phyloP scores from a whole-genome alignment of 306 rosid species.

The Quercus rubra region DNA sequence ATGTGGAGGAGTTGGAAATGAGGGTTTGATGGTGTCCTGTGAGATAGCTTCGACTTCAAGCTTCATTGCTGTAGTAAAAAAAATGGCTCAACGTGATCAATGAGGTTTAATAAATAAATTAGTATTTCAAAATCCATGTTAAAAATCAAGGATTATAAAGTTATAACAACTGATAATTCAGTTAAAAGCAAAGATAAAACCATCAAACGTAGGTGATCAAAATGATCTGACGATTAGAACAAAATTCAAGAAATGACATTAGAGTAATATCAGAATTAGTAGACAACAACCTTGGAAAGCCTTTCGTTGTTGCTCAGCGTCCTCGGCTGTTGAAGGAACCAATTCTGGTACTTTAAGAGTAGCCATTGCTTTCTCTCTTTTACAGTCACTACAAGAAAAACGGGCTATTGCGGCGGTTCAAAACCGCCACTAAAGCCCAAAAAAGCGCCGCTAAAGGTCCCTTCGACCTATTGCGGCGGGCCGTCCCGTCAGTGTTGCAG shows the following conservation, averaged over 20 bases:
- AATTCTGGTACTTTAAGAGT: conserved; percentile 55
- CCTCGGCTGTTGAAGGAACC: conserved; percentile 71
- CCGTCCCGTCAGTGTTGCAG: too few species aligned
- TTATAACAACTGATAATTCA: not conserved
- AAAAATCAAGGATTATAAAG: too few species aligned
- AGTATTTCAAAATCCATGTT: too few species aligned
- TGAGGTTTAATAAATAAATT: too few species aligned
- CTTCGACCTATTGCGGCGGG: too few species aligned
- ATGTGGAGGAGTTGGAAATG: conserved; percentile 13
- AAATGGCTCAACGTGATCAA: too few species aligned
- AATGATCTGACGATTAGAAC: not conserved
- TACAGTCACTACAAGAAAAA: too few species aligned
- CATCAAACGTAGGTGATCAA: not conserved
- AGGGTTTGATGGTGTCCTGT: conserved; percentile 13
- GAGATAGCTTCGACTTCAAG: not conserved
- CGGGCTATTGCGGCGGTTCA: too few species aligned
- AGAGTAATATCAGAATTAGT: not conserved
- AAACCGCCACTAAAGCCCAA: too few species aligned
- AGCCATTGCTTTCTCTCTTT: conserved; percentile 45
- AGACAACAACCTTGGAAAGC: conserved; percentile 63
- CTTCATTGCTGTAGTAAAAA: not conserved
- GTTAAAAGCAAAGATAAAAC: not conserved
- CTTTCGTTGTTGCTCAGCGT: conserved; percentile 67
- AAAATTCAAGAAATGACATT: not conserved
- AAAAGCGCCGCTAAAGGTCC: too few species aligned